Base-by-base conservation (phyloP, 768 basidiomycete species). In the Kwoniella heveanensis region DNA sequence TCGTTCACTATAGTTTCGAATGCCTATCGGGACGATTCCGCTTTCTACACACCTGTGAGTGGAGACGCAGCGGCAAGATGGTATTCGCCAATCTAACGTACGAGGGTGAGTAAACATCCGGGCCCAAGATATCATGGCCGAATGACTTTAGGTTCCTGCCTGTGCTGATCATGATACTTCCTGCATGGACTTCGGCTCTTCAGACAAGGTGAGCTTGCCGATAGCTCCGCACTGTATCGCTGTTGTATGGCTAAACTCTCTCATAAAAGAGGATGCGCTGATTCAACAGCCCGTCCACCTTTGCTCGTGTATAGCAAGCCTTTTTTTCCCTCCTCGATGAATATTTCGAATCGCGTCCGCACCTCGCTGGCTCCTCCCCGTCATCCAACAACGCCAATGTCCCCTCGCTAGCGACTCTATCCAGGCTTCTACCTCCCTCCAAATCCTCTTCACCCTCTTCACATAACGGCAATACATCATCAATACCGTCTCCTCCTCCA, bases 251-350 rank as follows among this genome's bases (percentile, higher is more conserved):
- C 7, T 36, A 7, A 36, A 36, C 32, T 36, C n/a, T n/a, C n/a
- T n/a, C n/a, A n/a, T n/a, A n/a, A n/a, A n/a, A n/a, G n/a, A n/a
- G n/a, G n/a, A n/a, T 36, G 32, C 37, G 25, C 22, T 48, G 54
- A 36, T 22, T 8, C 22, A 19, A 8, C 8, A 9, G 3, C 37
- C 39, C 3, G 25, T 1, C 15, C 36, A 15, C 15, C 25, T 12
- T 6, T 32, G 7, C 5, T 32, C 7, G 32, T 6, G 5, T 5
- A 21, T 49, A 74, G 72, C 58, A 74, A 71, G 74, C 72, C 1
- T 76, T 76, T 68, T 76, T 76, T 58, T 66, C 68, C 54, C 75
- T 77, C 19, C 61, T 77, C 0, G 75, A 77, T 39, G 75, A 77
- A 53, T 77, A 77, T 62, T 77, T 77, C 39, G 73, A 57, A 25